Base-by-base conservation (phyloP, 805 yeast species). In the Wickerhamiella allomyrinae region DNA sequence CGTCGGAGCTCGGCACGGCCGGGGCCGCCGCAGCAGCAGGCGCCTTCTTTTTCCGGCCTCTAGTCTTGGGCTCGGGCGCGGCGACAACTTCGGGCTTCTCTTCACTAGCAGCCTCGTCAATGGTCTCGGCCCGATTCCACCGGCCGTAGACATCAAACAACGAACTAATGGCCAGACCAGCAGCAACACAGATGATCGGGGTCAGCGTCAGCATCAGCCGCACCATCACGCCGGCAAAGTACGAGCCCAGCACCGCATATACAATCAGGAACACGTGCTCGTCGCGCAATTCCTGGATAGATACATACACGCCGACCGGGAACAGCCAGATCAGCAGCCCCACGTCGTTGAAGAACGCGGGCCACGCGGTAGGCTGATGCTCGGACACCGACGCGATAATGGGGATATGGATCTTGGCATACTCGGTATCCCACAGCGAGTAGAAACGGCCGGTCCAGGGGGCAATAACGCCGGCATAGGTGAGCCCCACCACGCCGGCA, bases 281-380 rank as follows among this genome's bases (percentile, higher is more conserved):
- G 59, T 91, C 83, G 42, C 77, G 73, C 57, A 91, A 69, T 46
- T 91, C 95, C 61, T 82, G 82, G 73, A 91, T 82, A 52, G 89
- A 71, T 51, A 91, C 63, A 66, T 82, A 91, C 39, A 93, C 80
- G 49, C 98, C 99, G 5, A 87, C 96, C 41, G 99, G 98, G 83
- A 91, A 91, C 52, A 91, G 70, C 98, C 98, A 93, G 55, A 89
- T 83, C 63, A 91, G 70, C 70, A 89, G 74, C 55, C 77, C 83
- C 40, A 91, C 79, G 61, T 91, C 98, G 59, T 89, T 84, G 73
- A 85, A 91, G 62, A 91, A 93, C 10, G 96, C 77, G 9, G 97
- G 94, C 99, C 99, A 91, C 3, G 98, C 95, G n/a, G 97, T 89
- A 46, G 99, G 99, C 70, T 91, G 99, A 69, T 91, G 99, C 67